Evolutionary conservation across 2,329 filamentous ascomycete genomes (phyloP).

Genomic region (Scopulariopsis brevicaulis): DNA sequence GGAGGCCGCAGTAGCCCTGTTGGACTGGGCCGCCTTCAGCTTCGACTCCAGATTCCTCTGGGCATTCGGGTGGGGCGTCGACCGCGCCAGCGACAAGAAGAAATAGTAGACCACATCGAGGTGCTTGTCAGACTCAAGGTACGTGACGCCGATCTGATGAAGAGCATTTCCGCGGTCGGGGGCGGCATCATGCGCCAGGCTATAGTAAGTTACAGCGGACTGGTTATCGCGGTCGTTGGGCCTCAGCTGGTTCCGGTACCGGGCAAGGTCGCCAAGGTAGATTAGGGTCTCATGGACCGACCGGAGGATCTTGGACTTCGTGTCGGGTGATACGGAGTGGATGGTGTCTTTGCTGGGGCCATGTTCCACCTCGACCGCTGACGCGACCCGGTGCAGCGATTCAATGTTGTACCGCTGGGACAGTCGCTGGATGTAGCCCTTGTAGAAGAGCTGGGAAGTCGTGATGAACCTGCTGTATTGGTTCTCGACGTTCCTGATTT

Average conservation of each 20-base stretch:
- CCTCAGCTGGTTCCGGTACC: conserved; percentile 69
- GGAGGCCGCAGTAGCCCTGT: conserved; percentile 13
- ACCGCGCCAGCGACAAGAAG: conserved; percentile 68
- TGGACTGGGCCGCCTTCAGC: conserved; percentile 39
- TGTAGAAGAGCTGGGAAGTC: conserved; percentile 79
- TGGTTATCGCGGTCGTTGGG: conserved; percentile 67
- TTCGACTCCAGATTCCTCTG: conserved; percentile 67
- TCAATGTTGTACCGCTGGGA: conserved; percentile 46
- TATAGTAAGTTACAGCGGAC: conserved; percentile 73
- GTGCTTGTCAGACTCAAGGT: conserved; percentile 65
- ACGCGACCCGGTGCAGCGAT: conserved; percentile 32
- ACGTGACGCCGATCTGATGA: conserved; percentile 84
- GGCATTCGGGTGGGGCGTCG: conserved; percentile 64
- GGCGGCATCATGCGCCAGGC: conserved; percentile 66
- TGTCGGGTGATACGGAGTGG: conserved; percentile 30
- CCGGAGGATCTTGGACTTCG: conserved; percentile 50
- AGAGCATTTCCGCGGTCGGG: conserved; percentile 73
- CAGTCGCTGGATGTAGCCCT: conserved; percentile 70
- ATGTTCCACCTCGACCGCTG: conserved; percentile 28
- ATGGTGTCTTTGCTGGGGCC: conserved; percentile 30
- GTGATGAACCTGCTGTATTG: conserved; percentile 79
- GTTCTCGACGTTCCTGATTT: conserved; percentile 69
- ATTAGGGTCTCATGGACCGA: conserved; percentile 79
- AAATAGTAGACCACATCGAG: conserved; percentile 82
- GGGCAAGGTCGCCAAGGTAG: conserved; percentile 78